Evolutionary conservation across 345 rosid species (phyloP).

Genomic region (Sisymbrium altissimum): DNA sequence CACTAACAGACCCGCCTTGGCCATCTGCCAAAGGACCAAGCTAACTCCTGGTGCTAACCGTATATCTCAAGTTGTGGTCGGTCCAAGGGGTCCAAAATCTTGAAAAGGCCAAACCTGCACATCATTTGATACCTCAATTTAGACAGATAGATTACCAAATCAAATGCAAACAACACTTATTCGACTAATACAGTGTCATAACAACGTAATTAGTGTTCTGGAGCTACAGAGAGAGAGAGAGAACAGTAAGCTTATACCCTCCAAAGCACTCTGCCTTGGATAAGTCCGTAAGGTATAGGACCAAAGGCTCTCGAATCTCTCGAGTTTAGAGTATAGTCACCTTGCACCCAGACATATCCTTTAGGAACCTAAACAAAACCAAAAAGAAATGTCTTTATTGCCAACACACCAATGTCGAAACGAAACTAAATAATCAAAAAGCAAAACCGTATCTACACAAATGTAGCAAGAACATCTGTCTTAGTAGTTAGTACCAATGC

Average conservation of each 20-base stretch:
- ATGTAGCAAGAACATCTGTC: neutral
- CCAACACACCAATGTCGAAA: neutral
- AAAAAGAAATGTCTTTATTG: neutral
- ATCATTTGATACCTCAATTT: neutral
- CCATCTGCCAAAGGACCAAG: neutral
- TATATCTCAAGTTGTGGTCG: neutral
- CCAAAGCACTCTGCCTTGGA: slow-evolving; percentile 58
- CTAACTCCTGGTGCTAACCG: neutral
- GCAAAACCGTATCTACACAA: neutral
- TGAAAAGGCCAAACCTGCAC: slow-evolving; percentile 55
- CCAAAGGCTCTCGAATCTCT: slow-evolving; percentile 74
- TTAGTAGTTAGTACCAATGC: neutral
- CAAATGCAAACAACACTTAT: neutral
- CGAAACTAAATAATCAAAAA: neutral
- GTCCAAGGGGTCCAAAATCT: slow-evolving; percentile 48
- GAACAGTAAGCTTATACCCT: slow-evolving; percentile 39
- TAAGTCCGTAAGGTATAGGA: slow-evolving; percentile 69
- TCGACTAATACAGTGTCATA: neutral
- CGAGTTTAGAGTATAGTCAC: slow-evolving; percentile 58
- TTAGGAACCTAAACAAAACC: slow-evolving; percentile 47
- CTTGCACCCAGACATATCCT: slow-evolving; percentile 50
- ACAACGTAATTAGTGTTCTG: neutral
- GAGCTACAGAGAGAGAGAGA: neutral
- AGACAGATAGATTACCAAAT: neutral
- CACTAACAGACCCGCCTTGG: neutral